A percentile compares a stretch with the other conserved stretches of the same genome.
phyloP scores from a whole-genome alignment of 305 asterid genomes.

The Fraxinus greggii region DNA sequence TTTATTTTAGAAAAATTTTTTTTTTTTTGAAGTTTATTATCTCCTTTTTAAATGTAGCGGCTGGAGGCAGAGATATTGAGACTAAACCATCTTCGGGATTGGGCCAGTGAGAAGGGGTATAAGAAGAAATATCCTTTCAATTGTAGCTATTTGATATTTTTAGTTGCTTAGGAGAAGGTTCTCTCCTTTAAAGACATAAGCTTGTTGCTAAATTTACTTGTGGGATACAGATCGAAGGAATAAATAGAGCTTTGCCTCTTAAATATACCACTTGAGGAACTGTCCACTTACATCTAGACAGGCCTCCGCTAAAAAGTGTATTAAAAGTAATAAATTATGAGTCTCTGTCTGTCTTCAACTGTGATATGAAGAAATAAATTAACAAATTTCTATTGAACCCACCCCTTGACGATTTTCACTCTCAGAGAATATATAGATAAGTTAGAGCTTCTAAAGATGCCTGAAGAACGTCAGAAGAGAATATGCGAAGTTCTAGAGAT shows the following conservation, averaged over 20 bases:
- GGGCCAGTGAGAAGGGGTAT: constrained; percentile 79
- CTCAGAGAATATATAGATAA: constrained; percentile 65
- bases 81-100: constrained; percentile 81
- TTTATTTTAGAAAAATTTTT: background rate
- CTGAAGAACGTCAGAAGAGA: constrained; percentile 75
- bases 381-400: constrained; percentile 31
- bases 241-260: background rate
- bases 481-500: constrained; percentile 64
- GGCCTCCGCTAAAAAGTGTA: background rate
- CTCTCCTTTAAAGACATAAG: background rate
- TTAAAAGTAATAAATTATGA: background rate
- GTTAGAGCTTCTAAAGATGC: constrained; percentile 63
- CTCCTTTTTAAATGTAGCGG: constrained; percentile 42
- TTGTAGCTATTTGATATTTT: background rate
- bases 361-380: background rate
- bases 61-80: constrained; percentile 66
- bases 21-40: background rate
- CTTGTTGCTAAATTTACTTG: background rate
- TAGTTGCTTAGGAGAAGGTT: background rate
- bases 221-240: background rate
- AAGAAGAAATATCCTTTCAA: constrained; percentile 88
- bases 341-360: background rate
- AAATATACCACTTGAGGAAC: background rate
- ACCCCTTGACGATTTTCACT: constrained; percentile 72
- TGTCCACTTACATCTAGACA: background rate